A percentile compares a stretch with the other conserved stretches of the same genome.
Evolutionary conservation across 2,329 filamentous ascomycete genomes (phyloP).

Genomic region (Phaeosphaeriaceae sp.): DNA sequence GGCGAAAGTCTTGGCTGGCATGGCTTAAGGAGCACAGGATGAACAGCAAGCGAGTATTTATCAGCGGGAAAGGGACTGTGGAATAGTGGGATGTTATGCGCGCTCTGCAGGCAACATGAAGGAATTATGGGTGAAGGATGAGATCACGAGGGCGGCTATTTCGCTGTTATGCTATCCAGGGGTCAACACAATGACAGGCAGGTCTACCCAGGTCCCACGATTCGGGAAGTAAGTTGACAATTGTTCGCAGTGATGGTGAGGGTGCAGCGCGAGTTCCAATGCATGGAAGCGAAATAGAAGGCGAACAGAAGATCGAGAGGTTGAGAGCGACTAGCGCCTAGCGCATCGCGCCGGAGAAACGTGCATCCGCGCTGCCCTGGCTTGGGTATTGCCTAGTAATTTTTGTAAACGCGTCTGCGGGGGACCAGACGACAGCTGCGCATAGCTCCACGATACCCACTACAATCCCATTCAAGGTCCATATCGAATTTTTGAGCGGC

Average conservation of each 20-base stretch:
- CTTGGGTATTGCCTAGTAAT: slow-evolving; percentile 31
- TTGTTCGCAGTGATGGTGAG: slow-evolving; percentile 8
- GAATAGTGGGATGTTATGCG: background rate
- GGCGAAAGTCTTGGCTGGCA: slow-evolving; percentile 44
- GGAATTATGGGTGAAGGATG: slow-evolving; percentile 1
- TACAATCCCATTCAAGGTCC: slow-evolving; percentile 5
- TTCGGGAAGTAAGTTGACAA: background rate
- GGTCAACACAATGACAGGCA: background rate
- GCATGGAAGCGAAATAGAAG: slow-evolving; percentile 37
- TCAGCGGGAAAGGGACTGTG: background rate
- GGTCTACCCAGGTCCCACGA: background rate
- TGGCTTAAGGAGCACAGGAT: slow-evolving; percentile 18
- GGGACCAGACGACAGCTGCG: slow-evolving; percentile 31
- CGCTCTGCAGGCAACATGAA: background rate
- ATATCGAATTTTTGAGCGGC: background rate
- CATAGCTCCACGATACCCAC: slow-evolving; percentile 25
- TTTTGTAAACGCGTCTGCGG: slow-evolving; percentile 41
- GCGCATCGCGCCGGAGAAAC: slow-evolving; percentile 17
- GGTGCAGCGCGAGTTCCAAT: slow-evolving; percentile 25
- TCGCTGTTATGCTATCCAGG: background rate
- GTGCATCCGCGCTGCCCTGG: slow-evolving; percentile 7
- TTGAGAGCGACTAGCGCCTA: slow-evolving; percentile 1
- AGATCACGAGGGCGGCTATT: slow-evolving; percentile 13
- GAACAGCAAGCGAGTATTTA: background rate
- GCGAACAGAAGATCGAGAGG: slow-evolving; percentile 19